Evolutionary conservation across 1,139 yeast species (phyloP).

Genomic region (Taphrina confusa): DNA sequence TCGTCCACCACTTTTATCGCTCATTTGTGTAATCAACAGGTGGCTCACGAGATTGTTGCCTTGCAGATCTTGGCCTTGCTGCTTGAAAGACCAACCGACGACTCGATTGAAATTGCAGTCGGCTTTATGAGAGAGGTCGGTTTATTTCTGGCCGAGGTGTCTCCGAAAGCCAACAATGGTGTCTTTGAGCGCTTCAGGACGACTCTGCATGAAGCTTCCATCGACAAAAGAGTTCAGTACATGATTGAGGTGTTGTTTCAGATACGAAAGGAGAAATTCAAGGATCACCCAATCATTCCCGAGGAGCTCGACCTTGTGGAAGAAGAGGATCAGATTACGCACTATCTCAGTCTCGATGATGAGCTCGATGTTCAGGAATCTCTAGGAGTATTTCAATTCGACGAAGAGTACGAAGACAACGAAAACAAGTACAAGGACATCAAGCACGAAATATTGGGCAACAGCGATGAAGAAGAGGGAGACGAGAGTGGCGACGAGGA

Average conservation of each 20-base stretch:
- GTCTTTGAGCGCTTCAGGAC: constrained; percentile 64
- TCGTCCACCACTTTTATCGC: constrained; percentile 57
- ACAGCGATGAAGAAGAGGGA: constrained; percentile 47
- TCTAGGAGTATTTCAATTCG: constrained; percentile 58
- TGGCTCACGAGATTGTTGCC: constrained; percentile 63
- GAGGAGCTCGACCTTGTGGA: constrained; percentile 62
- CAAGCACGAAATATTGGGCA: constrained; percentile 54
- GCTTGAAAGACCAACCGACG: constrained; percentile 57
- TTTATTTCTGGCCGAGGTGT: constrained; percentile 49
- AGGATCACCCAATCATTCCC: constrained; percentile 50
- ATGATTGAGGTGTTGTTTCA: constrained; percentile 59
- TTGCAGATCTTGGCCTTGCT: constrained; percentile 66
- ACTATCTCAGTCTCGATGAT: constrained; percentile 60
- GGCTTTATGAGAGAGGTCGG: constrained; percentile 54
- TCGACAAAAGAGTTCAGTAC: constrained; percentile 53
- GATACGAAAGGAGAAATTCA: constrained; percentile 55
- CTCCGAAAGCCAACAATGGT: constrained; percentile 53
- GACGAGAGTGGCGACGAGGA: constrained; percentile 42
- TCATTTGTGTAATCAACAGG: constrained; percentile 65
- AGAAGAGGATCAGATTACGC: constrained; percentile 63
- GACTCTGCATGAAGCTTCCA: constrained; percentile 58
- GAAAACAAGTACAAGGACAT: constrained; percentile 53
- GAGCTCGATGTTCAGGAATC: constrained; percentile 53
- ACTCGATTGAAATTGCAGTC: constrained; percentile 55
- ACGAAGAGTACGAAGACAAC: constrained; percentile 55